Percentiles rank a stretch among this genome's conserved stretches.
Conservation (phyloP, 257 asterid genomes). For the Osmanthus fragrans region DNA sequence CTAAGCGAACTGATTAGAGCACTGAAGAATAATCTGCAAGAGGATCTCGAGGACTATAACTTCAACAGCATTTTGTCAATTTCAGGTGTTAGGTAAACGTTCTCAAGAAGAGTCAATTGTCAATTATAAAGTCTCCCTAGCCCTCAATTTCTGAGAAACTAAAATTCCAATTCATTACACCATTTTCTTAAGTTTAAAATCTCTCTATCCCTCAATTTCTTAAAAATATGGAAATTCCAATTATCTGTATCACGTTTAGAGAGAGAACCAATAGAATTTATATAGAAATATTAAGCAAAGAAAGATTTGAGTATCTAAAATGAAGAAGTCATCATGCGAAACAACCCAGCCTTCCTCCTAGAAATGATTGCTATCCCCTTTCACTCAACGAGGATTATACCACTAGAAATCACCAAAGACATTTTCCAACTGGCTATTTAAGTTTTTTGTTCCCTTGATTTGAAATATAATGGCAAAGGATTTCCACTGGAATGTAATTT, state of each 20-base stretch:
- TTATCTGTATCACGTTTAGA: neutral
- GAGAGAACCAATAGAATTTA: neutral
- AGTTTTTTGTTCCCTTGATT: neutral
- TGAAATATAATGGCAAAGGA: neutral
- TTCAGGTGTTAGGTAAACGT: neutral
- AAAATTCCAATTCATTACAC: neutral
- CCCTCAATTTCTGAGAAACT: neutral
- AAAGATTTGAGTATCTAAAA: neutral
- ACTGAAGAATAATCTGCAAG: neutral
- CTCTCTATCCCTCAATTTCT: neutral
- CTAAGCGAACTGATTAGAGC: neutral
- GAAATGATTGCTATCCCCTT: neutral
- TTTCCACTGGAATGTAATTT: neutral
- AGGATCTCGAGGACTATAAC: neutral
- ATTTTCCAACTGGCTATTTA: neutral
- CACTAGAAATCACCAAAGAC: neutral
- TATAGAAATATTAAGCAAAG: neutral
- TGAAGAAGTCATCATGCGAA: neutral
- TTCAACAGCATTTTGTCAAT: neutral
- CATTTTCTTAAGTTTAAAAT: neutral
- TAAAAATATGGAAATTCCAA: neutral
- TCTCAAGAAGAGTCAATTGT: neutral
- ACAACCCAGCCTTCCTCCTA: neutral
- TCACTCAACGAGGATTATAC: neutral
- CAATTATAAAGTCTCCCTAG: neutral